Conservation (phyloP, 2,329 filamentous ascomycete species). For the Thelonectria olida region DNA sequence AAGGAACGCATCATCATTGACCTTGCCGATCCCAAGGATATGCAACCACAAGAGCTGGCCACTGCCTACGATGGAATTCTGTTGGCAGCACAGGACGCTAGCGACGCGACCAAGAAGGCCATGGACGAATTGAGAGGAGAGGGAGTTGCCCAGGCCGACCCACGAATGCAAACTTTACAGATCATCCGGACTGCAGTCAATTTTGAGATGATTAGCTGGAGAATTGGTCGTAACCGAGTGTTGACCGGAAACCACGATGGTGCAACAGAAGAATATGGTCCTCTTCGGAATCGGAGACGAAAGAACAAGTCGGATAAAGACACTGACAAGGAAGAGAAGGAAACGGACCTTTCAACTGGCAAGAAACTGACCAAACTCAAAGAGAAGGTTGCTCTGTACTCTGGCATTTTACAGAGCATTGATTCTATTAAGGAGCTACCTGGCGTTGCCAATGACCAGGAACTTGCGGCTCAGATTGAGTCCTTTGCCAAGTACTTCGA, state of each 20-base stretch:
- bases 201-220: constrained; percentile 93
- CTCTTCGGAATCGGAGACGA: constrained; percentile 62
- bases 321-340: constrained; percentile 59
- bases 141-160: constrained; percentile 83
- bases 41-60: constrained; percentile 73
- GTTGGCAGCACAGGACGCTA: constrained; percentile 89
- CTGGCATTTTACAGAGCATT: constrained; percentile 89
- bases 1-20: constrained; percentile 59
- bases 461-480: constrained; percentile 80
- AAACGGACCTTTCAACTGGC: constrained; percentile 76
- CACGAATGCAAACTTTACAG: constrained; percentile 89
- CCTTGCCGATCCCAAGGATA: constrained; percentile 53
- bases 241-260: constrained; percentile 87
- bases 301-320: constrained; percentile 47
- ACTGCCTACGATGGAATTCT: constrained; percentile 92
- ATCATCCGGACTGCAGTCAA: constrained; percentile 93
- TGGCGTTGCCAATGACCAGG: constrained; percentile 85
- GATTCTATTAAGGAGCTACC: constrained; percentile 90
- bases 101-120: constrained; percentile 90
- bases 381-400: constrained; percentile 89
- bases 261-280: constrained; percentile 62
- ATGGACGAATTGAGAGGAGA: constrained; percentile 91
- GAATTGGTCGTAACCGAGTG: constrained; percentile 91
- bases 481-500: constrained; percentile 85
- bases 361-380: constrained; percentile 82